Percentiles rank a stretch among this genome's conserved stretches.
phyloP scores from a whole-genome alignment of 139 green algal genomes.

The Dunaliella primolecta region DNA sequence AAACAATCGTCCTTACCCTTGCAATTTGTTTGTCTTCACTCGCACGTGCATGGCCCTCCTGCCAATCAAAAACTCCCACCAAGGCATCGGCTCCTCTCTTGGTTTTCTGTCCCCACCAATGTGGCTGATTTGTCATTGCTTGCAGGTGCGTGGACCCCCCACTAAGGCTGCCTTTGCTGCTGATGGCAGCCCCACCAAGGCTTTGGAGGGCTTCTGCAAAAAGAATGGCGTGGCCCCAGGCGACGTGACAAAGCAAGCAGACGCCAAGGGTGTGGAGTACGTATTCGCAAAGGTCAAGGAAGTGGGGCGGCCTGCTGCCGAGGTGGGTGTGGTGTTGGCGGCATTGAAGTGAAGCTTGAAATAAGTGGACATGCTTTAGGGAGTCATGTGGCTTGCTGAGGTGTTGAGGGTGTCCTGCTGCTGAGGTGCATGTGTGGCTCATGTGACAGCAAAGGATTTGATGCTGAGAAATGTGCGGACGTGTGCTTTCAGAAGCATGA shows the following conservation, averaged over 20 bases:
- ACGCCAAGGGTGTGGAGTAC: constrained; percentile 92
- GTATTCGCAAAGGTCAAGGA: constrained; percentile 74
- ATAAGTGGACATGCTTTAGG: neutral
- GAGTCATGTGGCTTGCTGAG: too few species aligned
- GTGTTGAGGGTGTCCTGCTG: neutral
- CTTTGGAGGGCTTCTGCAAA: constrained; percentile 87
- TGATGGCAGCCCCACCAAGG: constrained; percentile 78
- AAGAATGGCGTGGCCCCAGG: constrained; percentile 76
- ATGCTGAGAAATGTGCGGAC: too few species aligned
- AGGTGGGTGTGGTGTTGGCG: constrained; percentile 37
- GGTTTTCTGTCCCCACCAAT: neutral
- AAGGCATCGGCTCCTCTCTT: too few species aligned
- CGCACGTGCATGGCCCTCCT: too few species aligned
- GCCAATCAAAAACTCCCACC: too few species aligned
- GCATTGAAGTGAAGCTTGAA: neutral
- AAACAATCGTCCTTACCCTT: too few species aligned
- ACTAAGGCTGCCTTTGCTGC: constrained; percentile 70
- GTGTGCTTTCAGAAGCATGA: too few species aligned
- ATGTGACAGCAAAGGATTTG: too few species aligned
- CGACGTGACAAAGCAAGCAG: constrained; percentile 52
- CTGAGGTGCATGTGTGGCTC: too few species aligned
- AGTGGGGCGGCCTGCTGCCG: constrained; percentile 47
- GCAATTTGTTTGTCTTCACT: too few species aligned
- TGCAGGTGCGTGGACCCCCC: constrained; percentile 82
- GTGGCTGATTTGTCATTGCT: neutral